These are phyloP conservation scores for Pseudevernia furfuracea DNA, from an alignment of 495 filamentous ascomycete genomes.

Conservation along the genomic window DNA sequence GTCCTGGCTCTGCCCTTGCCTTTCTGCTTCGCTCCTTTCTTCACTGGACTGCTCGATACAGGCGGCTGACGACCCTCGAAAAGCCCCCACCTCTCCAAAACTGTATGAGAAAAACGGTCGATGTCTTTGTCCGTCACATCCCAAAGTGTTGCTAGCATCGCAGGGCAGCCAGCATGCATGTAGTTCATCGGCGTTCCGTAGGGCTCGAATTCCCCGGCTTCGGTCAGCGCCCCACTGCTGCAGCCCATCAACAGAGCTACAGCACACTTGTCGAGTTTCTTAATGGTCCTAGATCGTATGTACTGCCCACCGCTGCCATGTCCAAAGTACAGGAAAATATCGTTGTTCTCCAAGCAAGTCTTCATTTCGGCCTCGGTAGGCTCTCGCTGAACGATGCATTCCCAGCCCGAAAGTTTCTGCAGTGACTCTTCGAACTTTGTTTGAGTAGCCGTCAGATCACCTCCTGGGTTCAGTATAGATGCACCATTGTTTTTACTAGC, in stretches of 20 bases:
- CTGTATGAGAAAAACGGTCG: conserved; percentile 72
- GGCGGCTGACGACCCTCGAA: conserved; percentile 31
- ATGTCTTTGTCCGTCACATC: conserved; percentile 97
- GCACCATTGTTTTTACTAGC: conserved; percentile 56
- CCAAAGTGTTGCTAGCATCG: conserved; percentile 86
- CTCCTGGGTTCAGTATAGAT: conserved; percentile 81
- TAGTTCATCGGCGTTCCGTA: conserved; percentile 87
- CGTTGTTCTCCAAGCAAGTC: conserved; percentile 46
- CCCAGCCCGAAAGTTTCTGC: conserved; percentile 52
- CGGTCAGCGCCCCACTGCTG: conserved; percentile 65
- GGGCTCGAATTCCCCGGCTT: conserved; percentile 81
- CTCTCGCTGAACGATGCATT: conserved; percentile 52
- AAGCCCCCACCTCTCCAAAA: conserved; percentile 82
- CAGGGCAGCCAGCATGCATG: conserved; percentile 73
- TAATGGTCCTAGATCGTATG: conserved; percentile 71
- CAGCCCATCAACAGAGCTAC: conserved; percentile 91
- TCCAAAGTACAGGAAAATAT: conserved; percentile 85
- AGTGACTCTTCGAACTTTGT: conserved; percentile 59
- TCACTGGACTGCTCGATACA: conserved; percentile 19
- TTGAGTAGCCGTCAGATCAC: conserved; percentile 75
- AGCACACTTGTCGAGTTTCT: conserved; percentile 65
- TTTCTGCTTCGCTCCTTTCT: conserved; percentile 26
- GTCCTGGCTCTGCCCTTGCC: conserved; percentile 27
- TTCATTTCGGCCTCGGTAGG: conserved; percentile 76
- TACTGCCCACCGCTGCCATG: conserved; percentile 95